Evolutionary conservation across 768 basidiomycete genomes (phyloP), one percentile per base, ranked within the genome.

Genomic region (Boletus pseudopeckii): DNA sequence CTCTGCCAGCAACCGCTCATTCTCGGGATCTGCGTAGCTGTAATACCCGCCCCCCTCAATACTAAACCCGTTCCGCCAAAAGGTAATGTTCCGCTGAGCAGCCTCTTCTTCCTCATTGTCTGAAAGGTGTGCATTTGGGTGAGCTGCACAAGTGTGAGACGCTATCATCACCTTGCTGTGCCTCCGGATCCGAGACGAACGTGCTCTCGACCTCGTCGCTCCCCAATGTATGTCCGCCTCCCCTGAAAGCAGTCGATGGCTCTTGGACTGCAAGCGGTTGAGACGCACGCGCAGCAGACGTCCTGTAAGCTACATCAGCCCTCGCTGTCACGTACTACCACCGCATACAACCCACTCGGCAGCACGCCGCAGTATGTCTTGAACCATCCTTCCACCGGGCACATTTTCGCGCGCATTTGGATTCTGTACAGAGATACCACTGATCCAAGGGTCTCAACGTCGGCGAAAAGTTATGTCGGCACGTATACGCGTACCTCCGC

Each of bases 1-100:
- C 54, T 90, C 85, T 1, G 77, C 75, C 7, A 98, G 74, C 11
- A 92, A 71, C 49, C 79, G 77, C 39, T 81, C 76, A 58, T 93
- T 84, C 17, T 74, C 76, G 0, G 91, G 90, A 56, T 94, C 84
- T 52, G 90, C 87, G 66, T 97, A 97, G 20, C 80, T 75, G 80
- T 90, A 80, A 50, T 98, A 74, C 30, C 86, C 85, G 6, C 93
- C 92, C 57, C 93, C 91, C 64, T 97, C 91, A 42, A 98, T 81
- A 44, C 85, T 85, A 71, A 97, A 98, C 0, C 97, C 97, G 55
- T 98, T 81, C 38, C 85, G 80, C 96, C 96, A 98, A 73, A 98
- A 90, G 0, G 88, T 94, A 40, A 98, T 74, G 51, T 81, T 79
- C 9, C 96, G 84, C 45, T 85, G 80, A 0, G 77, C 86, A 4